Evolutionary conservation across 2,329 filamentous ascomycete species (phyloP).

Genomic region (Paraphaeosphaeria minitans): DNA sequence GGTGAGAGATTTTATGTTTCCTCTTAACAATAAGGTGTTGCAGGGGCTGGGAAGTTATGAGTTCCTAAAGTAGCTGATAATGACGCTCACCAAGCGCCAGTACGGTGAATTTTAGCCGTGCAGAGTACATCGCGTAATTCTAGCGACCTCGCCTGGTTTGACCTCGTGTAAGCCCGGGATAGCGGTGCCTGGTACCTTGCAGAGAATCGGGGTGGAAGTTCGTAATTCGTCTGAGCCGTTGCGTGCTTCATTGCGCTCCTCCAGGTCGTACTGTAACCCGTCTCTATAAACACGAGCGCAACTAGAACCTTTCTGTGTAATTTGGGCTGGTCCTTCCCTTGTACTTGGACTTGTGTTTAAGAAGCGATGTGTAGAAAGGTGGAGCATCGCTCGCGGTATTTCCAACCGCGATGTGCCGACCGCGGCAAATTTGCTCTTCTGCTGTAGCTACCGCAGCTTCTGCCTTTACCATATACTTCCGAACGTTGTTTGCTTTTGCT

Average conservation of each 20-base stretch:
- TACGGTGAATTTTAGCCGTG: slow-evolving; percentile 2
- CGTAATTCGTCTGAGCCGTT: background rate
- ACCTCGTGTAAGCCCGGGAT: background rate
- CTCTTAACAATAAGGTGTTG: background rate
- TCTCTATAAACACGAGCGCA: too few species aligned
- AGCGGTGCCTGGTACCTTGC: background rate
- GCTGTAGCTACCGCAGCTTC: background rate
- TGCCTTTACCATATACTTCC: background rate
- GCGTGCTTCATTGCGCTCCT: background rate
- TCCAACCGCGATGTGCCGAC: background rate
- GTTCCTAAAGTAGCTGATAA: background rate
- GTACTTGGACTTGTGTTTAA: too few species aligned
- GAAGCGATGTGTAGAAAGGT: background rate
- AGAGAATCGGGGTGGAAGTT: background rate
- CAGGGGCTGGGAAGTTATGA: background rate
- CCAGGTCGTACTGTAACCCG: too few species aligned
- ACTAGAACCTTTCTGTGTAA: too few species aligned
- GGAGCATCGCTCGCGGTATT: background rate
- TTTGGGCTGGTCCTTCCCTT: too few species aligned
- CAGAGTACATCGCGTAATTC: background rate
- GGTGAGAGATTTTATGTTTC: background rate
- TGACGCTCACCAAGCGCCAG: slow-evolving; percentile 5
- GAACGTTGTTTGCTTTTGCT: too few species aligned
- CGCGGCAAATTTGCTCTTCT: background rate
- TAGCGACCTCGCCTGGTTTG: background rate